These are phyloP conservation scores for Phaeophleospora eucalypticola DNA, from an alignment of 2,329 filamentous ascomycete genomes.

Conservation along the genomic window DNA sequence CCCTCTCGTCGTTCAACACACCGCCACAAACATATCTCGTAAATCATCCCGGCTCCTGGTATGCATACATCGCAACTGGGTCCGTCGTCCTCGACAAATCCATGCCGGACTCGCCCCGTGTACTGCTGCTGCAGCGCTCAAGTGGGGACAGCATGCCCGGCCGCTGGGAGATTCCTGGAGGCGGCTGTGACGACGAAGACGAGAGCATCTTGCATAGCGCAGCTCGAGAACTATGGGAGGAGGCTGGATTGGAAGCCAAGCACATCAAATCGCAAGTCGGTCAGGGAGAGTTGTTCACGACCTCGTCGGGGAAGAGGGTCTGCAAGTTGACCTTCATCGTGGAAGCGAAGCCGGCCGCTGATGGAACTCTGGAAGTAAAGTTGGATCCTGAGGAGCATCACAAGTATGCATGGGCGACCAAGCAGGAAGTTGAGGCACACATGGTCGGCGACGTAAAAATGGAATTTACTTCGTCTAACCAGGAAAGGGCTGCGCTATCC, in stretches of 20 bases:
- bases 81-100: not conserved
- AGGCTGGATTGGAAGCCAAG: constrained; percentile 39
- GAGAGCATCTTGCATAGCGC: constrained; percentile 41
- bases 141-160: constrained; percentile 35
- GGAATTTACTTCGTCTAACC: constrained; percentile 1
- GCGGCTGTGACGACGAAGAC: constrained; percentile 44
- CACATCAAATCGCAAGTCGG: constrained; percentile 21
- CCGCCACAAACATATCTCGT: not conserved
- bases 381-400: constrained; percentile 44
- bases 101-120: not conserved
- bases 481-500: not conserved
- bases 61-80: not conserved
- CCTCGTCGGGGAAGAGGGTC: not conserved
- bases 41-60: not conserved
- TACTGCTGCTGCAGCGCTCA: constrained; percentile 49
- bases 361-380: constrained; percentile 6
- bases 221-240: constrained; percentile 50
- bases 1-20: not conserved
- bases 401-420: constrained; percentile 36
- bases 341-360: not conserved
- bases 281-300: constrained; percentile 6
- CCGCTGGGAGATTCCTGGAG: constrained; percentile 50
- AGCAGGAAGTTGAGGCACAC: constrained; percentile 36
- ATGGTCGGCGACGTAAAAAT: not conserved
- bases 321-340: constrained; percentile 12